Evolutionary conservation across 176 grass and related monocot genomes (phyloP), one percentile per base, ranked within the genome.

Genomic region (Ananas comosus): DNA sequence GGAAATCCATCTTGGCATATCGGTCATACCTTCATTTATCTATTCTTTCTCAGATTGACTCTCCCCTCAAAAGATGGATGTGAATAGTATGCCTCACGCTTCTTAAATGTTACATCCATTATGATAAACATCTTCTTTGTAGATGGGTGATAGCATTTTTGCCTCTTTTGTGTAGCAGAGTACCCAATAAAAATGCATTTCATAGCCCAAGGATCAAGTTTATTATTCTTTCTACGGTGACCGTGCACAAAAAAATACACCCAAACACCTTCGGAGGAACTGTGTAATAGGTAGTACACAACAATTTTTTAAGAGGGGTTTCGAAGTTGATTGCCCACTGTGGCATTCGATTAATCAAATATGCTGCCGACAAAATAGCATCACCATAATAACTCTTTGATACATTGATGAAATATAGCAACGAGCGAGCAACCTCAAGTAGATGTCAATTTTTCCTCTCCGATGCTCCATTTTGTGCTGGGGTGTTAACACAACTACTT

Each of bases 381-480:
- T 33, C 29, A 33, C 29, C 29, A 3, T 4, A 33, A 33, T 33
- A 33, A 33, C 29, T 33, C 1, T 64, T 72, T 3, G 53, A 42
- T n/a, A 71, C 52, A 3, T 64, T 21, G 6, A 51, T 71, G 5
- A n/a, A 51, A 33, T 51, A 66, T 5, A 71, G n/a, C 0, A 71
- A 3, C 0, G 51, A 70, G 1, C 33, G 12, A 17, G 66, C 53
- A 24, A 51, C 61, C 13, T 78, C 65, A 2, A 78, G 11, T 4
- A 71, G 13, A 50, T 70, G 64, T 12, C 21, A 10, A 49, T 77
- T 77, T 4, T 77, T 77, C 0, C 11, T 1, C 57, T 77, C 23
- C 5, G 28, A 51, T 4, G 70, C 67, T 63, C 12, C 14, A 71
- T 79, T 79, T 70, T 79, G 33, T 12, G 21, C 14, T 29, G 2